These are phyloP conservation scores for Myotisia sp. DNA, from an alignment of 2,329 filamentous ascomycete genomes.

Conservation along the genomic window DNA sequence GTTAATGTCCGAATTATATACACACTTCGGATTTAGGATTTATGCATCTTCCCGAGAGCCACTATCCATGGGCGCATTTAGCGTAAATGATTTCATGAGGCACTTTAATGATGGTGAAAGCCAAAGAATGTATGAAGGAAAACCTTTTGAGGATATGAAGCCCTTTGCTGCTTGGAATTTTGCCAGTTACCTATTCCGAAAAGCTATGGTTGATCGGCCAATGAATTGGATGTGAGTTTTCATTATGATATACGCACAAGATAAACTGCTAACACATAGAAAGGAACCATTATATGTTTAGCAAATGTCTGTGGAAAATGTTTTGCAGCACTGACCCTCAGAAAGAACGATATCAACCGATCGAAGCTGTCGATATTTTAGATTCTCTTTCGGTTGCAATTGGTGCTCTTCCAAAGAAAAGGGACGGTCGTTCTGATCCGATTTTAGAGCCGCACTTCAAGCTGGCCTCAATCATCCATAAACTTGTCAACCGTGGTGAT, in stretches of 20 bases:
- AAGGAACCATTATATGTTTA: constrained; percentile 52
- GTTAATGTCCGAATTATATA: constrained; percentile 51
- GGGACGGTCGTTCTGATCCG: constrained; percentile 51
- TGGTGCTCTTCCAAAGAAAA: constrained; percentile 45
- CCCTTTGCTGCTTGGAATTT: constrained; percentile 51
- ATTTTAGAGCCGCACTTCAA: constrained; percentile 90
- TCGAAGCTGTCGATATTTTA: constrained; percentile 37
- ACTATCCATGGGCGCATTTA: constrained; percentile 53
- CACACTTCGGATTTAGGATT: constrained; percentile 53
- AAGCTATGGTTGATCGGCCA: constrained; percentile 44
- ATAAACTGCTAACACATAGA: too few species aligned
- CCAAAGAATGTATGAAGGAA: constrained; percentile 42
- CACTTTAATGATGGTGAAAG: constrained; percentile 43
- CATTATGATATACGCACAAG: too few species aligned
- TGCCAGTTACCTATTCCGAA: constrained; percentile 45
- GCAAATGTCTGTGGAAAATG: constrained; percentile 62
- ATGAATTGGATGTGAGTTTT: constrained; percentile 48
- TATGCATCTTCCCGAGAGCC: constrained; percentile 56
- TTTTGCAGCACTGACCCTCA: constrained; percentile 35
- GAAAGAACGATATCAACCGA: constrained; percentile 22
- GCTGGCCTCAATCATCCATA: constrained; percentile 66
- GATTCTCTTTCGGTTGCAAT: constrained; percentile 46
- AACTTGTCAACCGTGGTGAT: constrained; percentile 48
- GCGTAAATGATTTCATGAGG: constrained; percentile 45
- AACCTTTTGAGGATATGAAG: constrained; percentile 44